These are phyloP conservation scores for Leccinum angustisporum DNA, from an alignment of 1,284 basidiomycete species.

Conservation along the genomic window DNA sequence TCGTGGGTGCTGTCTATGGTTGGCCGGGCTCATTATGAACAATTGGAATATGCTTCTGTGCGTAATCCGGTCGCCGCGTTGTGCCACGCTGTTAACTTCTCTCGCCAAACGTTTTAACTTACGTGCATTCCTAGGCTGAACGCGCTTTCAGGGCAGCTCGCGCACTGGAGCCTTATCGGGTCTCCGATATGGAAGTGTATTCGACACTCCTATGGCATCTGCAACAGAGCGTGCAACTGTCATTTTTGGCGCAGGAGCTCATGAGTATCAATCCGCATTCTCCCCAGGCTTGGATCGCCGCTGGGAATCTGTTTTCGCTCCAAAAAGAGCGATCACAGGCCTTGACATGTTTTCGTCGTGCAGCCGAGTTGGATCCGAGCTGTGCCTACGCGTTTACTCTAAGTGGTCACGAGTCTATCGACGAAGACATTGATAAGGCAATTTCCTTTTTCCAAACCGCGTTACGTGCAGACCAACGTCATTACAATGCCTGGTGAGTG, in stretches of 20 bases:
- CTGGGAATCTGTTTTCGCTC: conserved; percentile 90
- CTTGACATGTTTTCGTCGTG: conserved; percentile 87
- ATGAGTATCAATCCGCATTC: conserved; percentile 78
- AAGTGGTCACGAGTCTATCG: conserved; percentile 91
- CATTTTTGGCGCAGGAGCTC: conserved; percentile 88
- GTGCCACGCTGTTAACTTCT: conserved; percentile 8
- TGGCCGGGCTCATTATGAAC: conserved; percentile 85
- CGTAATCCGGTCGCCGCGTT: conserved; percentile 36
- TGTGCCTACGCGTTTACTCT: conserved; percentile 93
- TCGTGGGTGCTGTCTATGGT: conserved; percentile 79
- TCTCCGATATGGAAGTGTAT: conserved; percentile 91
- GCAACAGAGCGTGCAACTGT: conserved; percentile 76
- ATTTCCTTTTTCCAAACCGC: conserved; percentile 88
- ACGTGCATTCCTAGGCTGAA: conserved; percentile 60
- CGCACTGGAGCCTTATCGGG: conserved; percentile 78
- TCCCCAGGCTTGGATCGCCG: conserved; percentile 91
- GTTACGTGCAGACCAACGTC: conserved; percentile 81
- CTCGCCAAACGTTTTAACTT: conserved; percentile 25
- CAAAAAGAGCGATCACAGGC: conserved; percentile 90
- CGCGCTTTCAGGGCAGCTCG: conserved; percentile 82
- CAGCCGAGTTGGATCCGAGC: conserved; percentile 77
- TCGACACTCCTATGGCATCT: conserved; percentile 94
- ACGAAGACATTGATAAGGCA: conserved; percentile 90
- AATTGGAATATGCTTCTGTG: conserved; percentile 83
- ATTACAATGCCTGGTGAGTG: conserved; percentile 92